Percentiles rank a stretch among this genome's conserved stretches.
Conservation (phyloP, 2,329 filamentous ascomycete genomes). For the Xylaria hypoxylon region DNA sequence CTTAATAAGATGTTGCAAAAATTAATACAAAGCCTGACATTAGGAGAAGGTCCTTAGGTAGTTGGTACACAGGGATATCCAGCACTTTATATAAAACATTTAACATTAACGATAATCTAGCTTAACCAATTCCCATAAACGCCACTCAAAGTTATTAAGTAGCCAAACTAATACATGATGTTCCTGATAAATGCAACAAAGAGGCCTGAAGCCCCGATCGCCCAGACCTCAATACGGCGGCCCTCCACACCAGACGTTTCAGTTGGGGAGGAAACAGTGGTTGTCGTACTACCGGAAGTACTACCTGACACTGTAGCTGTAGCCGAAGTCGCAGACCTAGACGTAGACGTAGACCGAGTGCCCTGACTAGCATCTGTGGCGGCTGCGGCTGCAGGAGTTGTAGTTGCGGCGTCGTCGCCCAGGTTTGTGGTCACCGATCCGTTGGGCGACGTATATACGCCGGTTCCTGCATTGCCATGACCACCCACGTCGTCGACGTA, state of each 20-base stretch:
- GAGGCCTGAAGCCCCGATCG: constrained; percentile 9
- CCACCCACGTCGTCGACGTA: constrained; percentile 13
- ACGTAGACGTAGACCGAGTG: constrained; percentile 3
- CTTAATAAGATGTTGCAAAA: no score
- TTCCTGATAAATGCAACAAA: constrained; percentile 16
- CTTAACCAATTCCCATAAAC: not conserved
- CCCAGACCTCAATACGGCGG: constrained; percentile 1
- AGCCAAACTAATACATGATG: constrained; percentile 1
- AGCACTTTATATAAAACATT: no score
- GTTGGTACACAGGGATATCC: no score
- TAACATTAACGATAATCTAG: no score
- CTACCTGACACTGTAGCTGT: not conserved
- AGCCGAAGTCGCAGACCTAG: not conserved
- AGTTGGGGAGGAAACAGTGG: constrained; percentile 1
- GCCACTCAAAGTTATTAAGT: not conserved
- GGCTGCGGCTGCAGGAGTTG: not conserved
- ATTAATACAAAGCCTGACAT: no score
- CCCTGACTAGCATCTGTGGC: not conserved
- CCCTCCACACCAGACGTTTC: constrained; percentile 4
- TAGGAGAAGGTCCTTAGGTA: no score
- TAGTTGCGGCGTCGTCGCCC: constrained; percentile 4
- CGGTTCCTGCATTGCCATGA: constrained; percentile 7
- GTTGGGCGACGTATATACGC: constrained; percentile 7
- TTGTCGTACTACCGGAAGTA: not conserved
- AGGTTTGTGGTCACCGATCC: constrained; percentile 16